phyloP scores from a whole-genome alignment of 1,139 yeast species.

The Candida sp. region DNA sequence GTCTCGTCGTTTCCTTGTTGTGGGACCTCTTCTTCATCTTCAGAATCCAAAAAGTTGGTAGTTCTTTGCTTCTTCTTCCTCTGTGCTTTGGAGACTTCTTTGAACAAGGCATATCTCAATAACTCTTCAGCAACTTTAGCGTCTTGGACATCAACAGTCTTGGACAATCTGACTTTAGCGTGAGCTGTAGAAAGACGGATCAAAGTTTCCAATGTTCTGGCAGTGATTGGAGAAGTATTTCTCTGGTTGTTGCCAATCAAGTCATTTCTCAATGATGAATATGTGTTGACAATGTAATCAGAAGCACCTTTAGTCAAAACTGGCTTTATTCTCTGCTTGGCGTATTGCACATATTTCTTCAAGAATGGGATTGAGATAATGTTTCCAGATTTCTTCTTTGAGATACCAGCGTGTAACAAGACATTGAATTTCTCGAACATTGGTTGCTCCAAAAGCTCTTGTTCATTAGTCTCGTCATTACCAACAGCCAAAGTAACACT shows the following conservation, averaged over 20 bases:
- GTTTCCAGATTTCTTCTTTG: slow-evolving; percentile 55
- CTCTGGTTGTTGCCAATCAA: slow-evolving; percentile 71
- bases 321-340: slow-evolving; percentile 89
- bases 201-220: slow-evolving; percentile 96
- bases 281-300: slow-evolving; percentile 79
- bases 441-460: slow-evolving; percentile 55
- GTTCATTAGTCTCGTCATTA: slow-evolving; percentile 54
- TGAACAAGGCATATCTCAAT: slow-evolving; percentile 84
- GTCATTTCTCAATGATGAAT: slow-evolving; percentile 85
- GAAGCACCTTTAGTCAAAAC: slow-evolving; percentile 80
- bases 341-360: slow-evolving; percentile 92
- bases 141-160: slow-evolving; percentile 74
- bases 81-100: slow-evolving; percentile 58
- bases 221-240: slow-evolving; percentile 94
- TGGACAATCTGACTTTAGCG: slow-evolving; percentile 90
- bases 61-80: slow-evolving; percentile 35
- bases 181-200: slow-evolving; percentile 97
- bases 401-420: slow-evolving; percentile 81
- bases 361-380: slow-evolving; percentile 84
- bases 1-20: slow-evolving; percentile 23
- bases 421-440: slow-evolving; percentile 87
- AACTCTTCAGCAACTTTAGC: slow-evolving; percentile 88
- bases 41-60: slow-evolving; percentile 20
- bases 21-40: slow-evolving; percentile 13
- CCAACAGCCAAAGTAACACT: slow-evolving; percentile 83